Evolutionary conservation across 2,329 filamentous ascomycete genomes (phyloP).

Genomic region (Emergomyces pasteurianus): DNA sequence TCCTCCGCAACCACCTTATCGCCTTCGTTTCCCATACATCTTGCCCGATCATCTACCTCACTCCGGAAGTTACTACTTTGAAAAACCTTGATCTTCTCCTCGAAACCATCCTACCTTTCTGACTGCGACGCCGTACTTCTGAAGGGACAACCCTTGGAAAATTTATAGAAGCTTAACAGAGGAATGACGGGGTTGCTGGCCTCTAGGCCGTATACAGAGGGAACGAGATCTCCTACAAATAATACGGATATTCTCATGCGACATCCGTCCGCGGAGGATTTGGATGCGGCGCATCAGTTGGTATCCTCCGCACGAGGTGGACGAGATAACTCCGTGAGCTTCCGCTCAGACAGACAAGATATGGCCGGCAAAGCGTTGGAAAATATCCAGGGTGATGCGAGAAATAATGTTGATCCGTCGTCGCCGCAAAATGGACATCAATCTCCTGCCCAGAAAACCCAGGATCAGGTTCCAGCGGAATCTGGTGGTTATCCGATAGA

Average conservation of each 20-base stretch:
- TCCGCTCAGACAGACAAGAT: slow-evolving; percentile 11
- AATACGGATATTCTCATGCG: slow-evolving; percentile 12
- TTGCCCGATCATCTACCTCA: not conserved
- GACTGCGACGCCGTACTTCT: not conserved
- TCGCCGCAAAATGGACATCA: not conserved
- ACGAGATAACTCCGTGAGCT: slow-evolving; percentile 24
- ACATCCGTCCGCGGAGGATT: slow-evolving; percentile 36
- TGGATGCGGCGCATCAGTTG: slow-evolving; percentile 37
- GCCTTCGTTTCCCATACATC: not conserved
- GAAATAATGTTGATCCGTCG: slow-evolving; percentile 7
- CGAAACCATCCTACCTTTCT: not conserved
- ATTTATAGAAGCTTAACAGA: not conserved
- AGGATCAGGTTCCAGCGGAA: not conserved
- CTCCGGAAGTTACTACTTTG: not conserved
- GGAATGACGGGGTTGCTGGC: slow-evolving; percentile 23
- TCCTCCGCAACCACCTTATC: too few species aligned
- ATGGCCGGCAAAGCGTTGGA: slow-evolving; percentile 8
- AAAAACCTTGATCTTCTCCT: not conserved
- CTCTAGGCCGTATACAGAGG: slow-evolving; percentile 7
- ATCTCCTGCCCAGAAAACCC: not conserved
- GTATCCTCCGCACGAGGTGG: slow-evolving; percentile 35
- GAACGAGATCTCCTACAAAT: not conserved
- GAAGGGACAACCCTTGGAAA: not conserved
- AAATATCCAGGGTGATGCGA: slow-evolving; percentile 10
- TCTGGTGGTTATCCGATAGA: not conserved